Evolutionary conservation across 164 flowering plant genomes (phyloP).

Genomic region (Chloranthus sessilifolius): DNA sequence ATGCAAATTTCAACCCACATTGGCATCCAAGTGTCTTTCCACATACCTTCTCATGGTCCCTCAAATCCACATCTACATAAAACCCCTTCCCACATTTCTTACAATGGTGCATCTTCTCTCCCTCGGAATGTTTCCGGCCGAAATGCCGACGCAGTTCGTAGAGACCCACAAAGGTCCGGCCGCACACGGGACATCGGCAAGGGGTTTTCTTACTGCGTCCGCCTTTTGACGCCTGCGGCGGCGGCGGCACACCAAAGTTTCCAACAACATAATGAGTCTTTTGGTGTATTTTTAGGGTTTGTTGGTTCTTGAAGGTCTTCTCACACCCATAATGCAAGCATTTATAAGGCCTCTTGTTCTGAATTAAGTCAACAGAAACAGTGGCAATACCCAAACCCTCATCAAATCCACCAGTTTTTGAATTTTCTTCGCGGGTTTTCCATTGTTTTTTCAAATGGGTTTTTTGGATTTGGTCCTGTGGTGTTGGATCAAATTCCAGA

Average conservation of each 20-base stretch:
- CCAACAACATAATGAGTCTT: constrained; percentile 3
- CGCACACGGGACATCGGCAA: constrained; percentile 10
- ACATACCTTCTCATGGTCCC: constrained; percentile 8
- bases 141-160: constrained; percentile 11
- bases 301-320: constrained; percentile 8
- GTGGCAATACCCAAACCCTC: background rate
- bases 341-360: constrained; percentile 8
- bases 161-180: constrained; percentile 9
- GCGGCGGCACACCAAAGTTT: background rate
- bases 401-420: too few relatives aligned
- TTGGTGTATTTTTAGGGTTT: constrained; percentile 8
- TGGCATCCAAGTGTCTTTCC: constrained; percentile 9
- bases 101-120: constrained; percentile 8
- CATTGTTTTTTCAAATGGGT: too few relatives aligned
- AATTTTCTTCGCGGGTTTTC: too few relatives aligned
- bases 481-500: too few relatives aligned
- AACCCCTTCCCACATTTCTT: constrained; percentile 11
- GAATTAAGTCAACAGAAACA: constrained; percentile 5
- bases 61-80: constrained; percentile 9
- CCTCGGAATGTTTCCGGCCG: constrained; percentile 12
- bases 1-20: constrained; percentile 13
- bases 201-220: constrained; percentile 9
- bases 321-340: constrained; percentile 8
- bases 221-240: background rate
- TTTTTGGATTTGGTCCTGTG: too few relatives aligned